Evolutionary conservation across 1,139 yeast species (phyloP).

Genomic region (Blastobotrys proliferans): DNA sequence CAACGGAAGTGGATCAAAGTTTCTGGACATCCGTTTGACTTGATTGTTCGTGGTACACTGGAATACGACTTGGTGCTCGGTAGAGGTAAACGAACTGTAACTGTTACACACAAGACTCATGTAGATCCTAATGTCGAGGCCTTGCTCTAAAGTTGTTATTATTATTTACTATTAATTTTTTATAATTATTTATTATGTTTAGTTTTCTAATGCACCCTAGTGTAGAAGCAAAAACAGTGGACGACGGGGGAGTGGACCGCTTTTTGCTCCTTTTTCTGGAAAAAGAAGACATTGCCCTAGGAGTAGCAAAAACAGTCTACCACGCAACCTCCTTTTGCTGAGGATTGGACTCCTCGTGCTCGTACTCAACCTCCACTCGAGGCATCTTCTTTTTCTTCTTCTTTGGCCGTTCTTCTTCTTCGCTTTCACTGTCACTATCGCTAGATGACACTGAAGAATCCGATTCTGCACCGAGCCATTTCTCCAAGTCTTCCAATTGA

Average conservation of each 20-base stretch:
- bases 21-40: constrained; percentile 77
- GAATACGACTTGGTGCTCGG: constrained; percentile 68
- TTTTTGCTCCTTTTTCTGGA: too few relatives aligned
- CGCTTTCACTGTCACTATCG: constrained; percentile 30
- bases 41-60: constrained; percentile 78
- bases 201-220: not conserved
- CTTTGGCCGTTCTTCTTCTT: constrained; percentile 28
- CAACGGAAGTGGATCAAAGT: constrained; percentile 70
- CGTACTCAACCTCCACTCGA: constrained; percentile 79
- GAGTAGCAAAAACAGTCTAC: constrained; percentile 4
- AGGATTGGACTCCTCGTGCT: constrained; percentile 50
- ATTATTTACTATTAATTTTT: not conserved
- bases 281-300: too few relatives aligned
- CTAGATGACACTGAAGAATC: constrained; percentile 41
- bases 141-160: not conserved
- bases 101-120: constrained; percentile 40
- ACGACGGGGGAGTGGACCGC: too few relatives aligned
- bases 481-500: constrained; percentile 86
- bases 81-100: constrained; percentile 26
- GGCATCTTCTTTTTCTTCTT: constrained; percentile 43
- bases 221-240: too few relatives aligned
- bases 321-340: constrained; percentile 11
- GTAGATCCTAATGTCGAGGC: constrained; percentile 47
- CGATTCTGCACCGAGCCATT: constrained; percentile 67
- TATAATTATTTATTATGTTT: not conserved